Percentiles rank a stretch among this genome's conserved stretches.
These are phyloP conservation scores for Geum urbanum DNA, from an alignment of 306 rosid species.

Conservation along the genomic window DNA sequence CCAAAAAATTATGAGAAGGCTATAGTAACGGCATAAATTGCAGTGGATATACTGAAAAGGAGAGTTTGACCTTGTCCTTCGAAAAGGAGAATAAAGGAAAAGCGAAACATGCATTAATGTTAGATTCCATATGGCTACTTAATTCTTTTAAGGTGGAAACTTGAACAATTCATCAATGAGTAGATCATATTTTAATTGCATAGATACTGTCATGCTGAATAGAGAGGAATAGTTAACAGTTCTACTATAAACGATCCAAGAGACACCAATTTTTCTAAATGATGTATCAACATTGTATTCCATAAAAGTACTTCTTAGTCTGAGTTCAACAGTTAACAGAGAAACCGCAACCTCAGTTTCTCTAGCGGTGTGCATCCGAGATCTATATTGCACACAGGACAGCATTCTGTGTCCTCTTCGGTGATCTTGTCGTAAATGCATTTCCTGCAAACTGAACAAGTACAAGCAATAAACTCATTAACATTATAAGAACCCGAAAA, in stretches of 20 bases:
- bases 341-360: slow-evolving; percentile 55
- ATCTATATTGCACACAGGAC: slow-evolving; percentile 68
- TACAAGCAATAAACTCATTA: slow-evolving; percentile 17
- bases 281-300: neutral
- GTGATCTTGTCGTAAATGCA: slow-evolving; percentile 60
- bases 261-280: neutral
- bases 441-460: slow-evolving; percentile 79
- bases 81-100: neutral
- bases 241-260: neutral
- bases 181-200: neutral
- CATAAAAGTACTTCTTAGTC: neutral
- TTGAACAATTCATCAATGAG: neutral
- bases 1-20: neutral
- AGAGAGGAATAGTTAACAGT: neutral
- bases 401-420: slow-evolving; percentile 53
- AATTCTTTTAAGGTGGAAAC: neutral
- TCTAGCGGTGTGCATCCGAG: slow-evolving; percentile 58
- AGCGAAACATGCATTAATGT: neutral
- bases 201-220: neutral
- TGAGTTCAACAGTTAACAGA: neutral
- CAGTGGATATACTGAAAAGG: neutral
- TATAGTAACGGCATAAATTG: neutral
- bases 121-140: neutral
- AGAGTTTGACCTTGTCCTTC: neutral
- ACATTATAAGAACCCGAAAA: neutral